Conservation (phyloP, 2,329 filamentous ascomycete species). For the Myrmaecium sp. region DNA sequence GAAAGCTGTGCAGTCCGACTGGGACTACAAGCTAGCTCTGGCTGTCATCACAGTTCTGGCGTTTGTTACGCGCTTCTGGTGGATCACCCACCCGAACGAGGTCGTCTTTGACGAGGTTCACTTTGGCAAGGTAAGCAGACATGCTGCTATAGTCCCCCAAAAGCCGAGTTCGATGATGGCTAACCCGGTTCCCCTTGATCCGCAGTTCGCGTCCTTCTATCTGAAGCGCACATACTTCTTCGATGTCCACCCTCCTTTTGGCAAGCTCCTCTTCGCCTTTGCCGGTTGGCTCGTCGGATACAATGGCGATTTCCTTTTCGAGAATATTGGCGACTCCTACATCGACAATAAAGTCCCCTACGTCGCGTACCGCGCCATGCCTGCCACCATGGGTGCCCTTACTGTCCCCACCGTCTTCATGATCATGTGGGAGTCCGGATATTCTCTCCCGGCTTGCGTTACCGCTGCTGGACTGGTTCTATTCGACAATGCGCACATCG, state of each 20-base stretch:
- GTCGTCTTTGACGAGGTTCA: constrained; percentile 99
- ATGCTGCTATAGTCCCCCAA: no score
- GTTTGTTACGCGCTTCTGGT: constrained; percentile 88
- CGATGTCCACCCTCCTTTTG: constrained; percentile 96
- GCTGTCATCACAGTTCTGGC: constrained; percentile 63
- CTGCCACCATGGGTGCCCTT: constrained; percentile 76
- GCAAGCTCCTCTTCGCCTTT: constrained; percentile 91
- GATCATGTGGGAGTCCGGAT: constrained; percentile 99
- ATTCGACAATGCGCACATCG: constrained; percentile 95
- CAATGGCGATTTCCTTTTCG: constrained; percentile 92
- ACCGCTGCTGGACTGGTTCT: constrained; percentile 74
- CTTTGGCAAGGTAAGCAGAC: constrained; percentile 92
- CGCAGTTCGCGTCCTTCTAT: constrained; percentile 49
- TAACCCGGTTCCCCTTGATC: no score
- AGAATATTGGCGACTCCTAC: constrained; percentile 98
- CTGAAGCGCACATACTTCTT: constrained; percentile 98
- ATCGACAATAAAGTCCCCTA: constrained; percentile 94
- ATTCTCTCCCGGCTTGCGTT: constrained; percentile 83
- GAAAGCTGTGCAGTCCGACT: constrained; percentile 39
- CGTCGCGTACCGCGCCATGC: constrained; percentile 85
- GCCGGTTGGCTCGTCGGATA: constrained; percentile 97
- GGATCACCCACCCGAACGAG: constrained; percentile 85
- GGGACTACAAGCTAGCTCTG: constrained; percentile 71
- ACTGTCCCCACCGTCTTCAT: constrained; percentile 89
- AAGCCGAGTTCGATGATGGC: no score